Percentiles rank a stretch among this genome's conserved stretches.
phyloP scores from a whole-genome alignment of 495 filamentous ascomycete genomes.

The Trypethelium eluteriae region DNA sequence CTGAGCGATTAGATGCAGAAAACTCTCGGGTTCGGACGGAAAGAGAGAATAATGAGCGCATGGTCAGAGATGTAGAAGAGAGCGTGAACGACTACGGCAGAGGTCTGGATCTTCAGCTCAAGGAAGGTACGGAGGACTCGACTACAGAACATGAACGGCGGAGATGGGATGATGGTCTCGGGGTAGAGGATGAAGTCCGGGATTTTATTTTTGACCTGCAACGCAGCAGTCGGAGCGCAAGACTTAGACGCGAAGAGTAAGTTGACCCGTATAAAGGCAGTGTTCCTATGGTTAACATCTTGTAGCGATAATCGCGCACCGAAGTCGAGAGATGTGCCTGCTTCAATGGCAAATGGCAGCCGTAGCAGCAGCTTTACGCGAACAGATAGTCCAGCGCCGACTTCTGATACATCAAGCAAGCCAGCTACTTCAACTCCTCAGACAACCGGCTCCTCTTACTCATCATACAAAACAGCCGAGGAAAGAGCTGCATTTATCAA shows the following conservation, averaged over 20 bases:
- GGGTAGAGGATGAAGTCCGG: constrained; percentile 91
- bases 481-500: constrained; percentile 93
- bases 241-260: constrained; percentile 67
- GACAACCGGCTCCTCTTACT: constrained; percentile 52
- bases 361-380: constrained; percentile 19
- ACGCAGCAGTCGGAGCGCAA: constrained; percentile 66
- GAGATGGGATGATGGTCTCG: constrained; percentile 93
- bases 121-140: constrained; percentile 64
- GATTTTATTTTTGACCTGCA: constrained; percentile 97
- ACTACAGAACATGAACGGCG: constrained; percentile 79
- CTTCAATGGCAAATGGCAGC: neutral
- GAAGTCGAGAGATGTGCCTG: constrained; percentile 1
- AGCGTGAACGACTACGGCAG: constrained; percentile 84
- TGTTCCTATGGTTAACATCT: neutral
- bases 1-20: constrained; percentile 77
- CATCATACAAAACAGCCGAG: constrained; percentile 79
- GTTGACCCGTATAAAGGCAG: constrained; percentile 17
- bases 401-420: constrained; percentile 33
- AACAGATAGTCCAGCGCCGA: constrained; percentile 35
- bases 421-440: constrained; percentile 36
- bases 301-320: neutral
- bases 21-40: constrained; percentile 71
- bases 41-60: constrained; percentile 85
- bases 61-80: constrained; percentile 95
- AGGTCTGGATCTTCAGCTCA: constrained; percentile 76